Base-by-base conservation (phyloP, 768 basidiomycete genomes). In the Strobilomyces confusus region DNA sequence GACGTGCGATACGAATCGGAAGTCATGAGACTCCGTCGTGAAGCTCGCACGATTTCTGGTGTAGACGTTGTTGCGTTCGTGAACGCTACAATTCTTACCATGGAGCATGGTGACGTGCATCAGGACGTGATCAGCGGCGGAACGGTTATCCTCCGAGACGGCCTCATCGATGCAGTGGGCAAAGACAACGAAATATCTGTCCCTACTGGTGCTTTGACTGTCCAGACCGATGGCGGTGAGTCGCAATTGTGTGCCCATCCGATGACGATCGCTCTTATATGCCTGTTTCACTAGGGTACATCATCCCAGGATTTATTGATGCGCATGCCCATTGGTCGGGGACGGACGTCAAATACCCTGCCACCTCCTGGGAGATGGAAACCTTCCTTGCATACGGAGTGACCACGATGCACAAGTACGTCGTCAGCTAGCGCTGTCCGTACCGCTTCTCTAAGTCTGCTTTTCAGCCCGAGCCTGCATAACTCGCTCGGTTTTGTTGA, bases 251-350 rank as follows among this genome's bases (percentile, higher is more conserved):
- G 29, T 13, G 9, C 22, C 29, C 25, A 23, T 33, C 7, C 15
- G 12, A 17, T 13, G 5, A 26, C 13, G n/a, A 20, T 38, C 5
- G 33, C 9, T 40, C 51, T 65, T 4, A 60, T 37, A 48, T 2
- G 25, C 22, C 26, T 47, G 46, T 34, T 46, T 38, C 43, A 8
- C 9, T 33, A 88, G 86, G 83, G 6, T 85, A 75, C 54, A 73
- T 89, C 17, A 68, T 82, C 4, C 87, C 87, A 15, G 87, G 87
- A 3, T 88, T 87, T 64, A 81, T 89, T 46, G 87, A 89, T 52
- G 82, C 84, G 9, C 87, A 89, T 58, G 87, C 87, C 3, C 87
- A 89, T 53, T 89, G 87, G 87, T 61, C 69, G 17, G 85, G 84
- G 0, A 78, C 80, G 53, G 58, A 33, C 0, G 76, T 72, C 29